phyloP scores from a whole-genome alignment of 306 rosid species.

The Ormosia semicastrata region DNA sequence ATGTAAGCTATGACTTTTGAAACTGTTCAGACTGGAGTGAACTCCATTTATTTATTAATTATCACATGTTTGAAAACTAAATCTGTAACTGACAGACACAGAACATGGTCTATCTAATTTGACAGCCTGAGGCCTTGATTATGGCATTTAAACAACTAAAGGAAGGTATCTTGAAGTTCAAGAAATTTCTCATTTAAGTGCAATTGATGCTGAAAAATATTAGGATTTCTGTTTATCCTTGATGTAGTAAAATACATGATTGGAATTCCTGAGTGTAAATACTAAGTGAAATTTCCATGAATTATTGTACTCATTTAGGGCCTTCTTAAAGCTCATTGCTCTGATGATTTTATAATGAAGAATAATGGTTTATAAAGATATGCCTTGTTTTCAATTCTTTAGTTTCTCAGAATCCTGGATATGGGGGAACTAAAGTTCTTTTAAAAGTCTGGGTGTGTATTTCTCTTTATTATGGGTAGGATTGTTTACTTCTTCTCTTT shows the following conservation, averaged over 20 bases:
- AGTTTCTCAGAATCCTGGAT: not conserved
- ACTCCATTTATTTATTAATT: not conserved
- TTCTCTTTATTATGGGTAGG: not conserved
- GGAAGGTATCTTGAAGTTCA: not conserved
- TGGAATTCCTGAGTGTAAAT: not conserved
- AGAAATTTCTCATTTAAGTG: not conserved
- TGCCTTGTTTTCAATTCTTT: not conserved
- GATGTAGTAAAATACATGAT: not conserved
- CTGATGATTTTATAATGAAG: too few species aligned
- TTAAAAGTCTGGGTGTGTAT: not conserved
- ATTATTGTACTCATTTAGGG: too few species aligned
- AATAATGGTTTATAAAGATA: too few species aligned
- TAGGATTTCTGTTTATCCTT: not conserved
- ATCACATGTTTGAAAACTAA: too few species aligned
- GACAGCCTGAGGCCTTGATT: too few species aligned
- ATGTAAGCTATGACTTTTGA: not conserved
- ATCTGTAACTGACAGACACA: too few species aligned
- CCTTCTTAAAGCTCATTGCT: too few species aligned
- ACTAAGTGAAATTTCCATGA: too few species aligned
- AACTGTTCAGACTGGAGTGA: not conserved
- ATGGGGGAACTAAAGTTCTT: not conserved
- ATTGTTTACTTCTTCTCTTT: not conserved
- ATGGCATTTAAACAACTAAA: too few species aligned
- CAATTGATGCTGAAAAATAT: not conserved
- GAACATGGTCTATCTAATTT: too few species aligned